These are phyloP conservation scores for Lentinula novae-zelandiae DNA, from an alignment of 1,284 basidiomycete genomes.

Conservation along the genomic window DNA sequence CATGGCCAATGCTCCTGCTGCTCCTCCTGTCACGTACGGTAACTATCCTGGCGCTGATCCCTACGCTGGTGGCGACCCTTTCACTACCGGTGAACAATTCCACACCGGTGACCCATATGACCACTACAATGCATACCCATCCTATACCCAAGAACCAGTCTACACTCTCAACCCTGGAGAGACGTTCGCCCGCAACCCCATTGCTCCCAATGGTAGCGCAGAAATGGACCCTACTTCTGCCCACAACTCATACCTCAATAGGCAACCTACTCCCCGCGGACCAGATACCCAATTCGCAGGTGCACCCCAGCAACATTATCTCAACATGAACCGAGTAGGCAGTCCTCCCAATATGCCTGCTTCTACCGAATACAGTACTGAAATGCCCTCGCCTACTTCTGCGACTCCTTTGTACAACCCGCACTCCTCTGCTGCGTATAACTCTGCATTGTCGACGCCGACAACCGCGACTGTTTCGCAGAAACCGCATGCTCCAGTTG, in stretches of 20 bases:
- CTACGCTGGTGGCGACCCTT: slow-evolving; percentile 7
- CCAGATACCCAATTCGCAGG: background rate
- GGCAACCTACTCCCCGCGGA: slow-evolving; percentile 4
- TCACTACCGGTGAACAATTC: slow-evolving; percentile 7
- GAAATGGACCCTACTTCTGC: background rate
- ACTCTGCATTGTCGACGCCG: background rate
- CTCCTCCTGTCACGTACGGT: slow-evolving; percentile 18
- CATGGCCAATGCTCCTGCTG: slow-evolving; percentile 24
- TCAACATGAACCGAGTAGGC: slow-evolving; percentile 11
- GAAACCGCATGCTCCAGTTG: background rate
- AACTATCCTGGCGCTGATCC: slow-evolving; percentile 6
- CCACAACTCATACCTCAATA: background rate
- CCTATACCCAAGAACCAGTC: slow-evolving; percentile 6
- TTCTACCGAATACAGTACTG: slow-evolving; percentile 2
- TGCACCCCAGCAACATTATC: slow-evolving; percentile 3
- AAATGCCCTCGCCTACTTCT: background rate
- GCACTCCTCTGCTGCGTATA: background rate
- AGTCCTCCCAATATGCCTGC: slow-evolving; percentile 7
- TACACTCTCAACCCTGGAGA: slow-evolving; percentile 1
- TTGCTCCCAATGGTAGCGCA: slow-evolving; percentile 2
- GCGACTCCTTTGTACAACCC: slow-evolving; percentile 4
- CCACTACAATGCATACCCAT: slow-evolving; percentile 2
- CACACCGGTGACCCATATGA: background rate
- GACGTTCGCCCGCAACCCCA: slow-evolving; percentile 1
- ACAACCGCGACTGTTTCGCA: background rate